phyloP scores from a whole-genome alignment of 495 filamentous ascomycete species.

The Elaphomyces granulatus region DNA sequence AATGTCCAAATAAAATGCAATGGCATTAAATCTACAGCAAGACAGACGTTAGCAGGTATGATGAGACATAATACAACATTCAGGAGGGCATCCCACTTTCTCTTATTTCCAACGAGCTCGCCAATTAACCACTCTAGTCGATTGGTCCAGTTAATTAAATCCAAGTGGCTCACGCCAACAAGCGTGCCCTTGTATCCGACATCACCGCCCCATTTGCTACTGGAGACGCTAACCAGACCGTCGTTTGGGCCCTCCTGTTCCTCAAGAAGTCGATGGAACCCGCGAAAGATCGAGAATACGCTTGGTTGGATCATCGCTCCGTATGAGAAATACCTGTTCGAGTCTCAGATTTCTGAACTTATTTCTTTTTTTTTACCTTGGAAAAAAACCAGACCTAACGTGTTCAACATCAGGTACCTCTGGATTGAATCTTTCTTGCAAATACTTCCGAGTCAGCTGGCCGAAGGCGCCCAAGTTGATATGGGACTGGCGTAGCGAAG shows the following conservation, averaged over 20 bases:
- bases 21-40: constrained; percentile 90
- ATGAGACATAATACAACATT: too few species aligned
- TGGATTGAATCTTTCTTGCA: constrained; percentile 71
- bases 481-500: neutral
- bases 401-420: constrained; percentile 53
- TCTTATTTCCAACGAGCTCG: constrained; percentile 50
- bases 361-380: neutral
- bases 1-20: constrained; percentile 89
- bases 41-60: constrained; percentile 2
- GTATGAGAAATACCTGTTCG: constrained; percentile 68
- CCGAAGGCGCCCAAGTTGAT: constrained; percentile 34
- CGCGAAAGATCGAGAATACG: constrained; percentile 59
- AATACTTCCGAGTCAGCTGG: constrained; percentile 72
- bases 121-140: constrained; percentile 56
- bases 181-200: constrained; percentile 71
- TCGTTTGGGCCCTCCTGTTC: constrained; percentile 73
- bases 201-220: constrained; percentile 67
- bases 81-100: constrained; percentile 37
- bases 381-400: constrained; percentile 35
- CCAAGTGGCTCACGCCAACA: constrained; percentile 75
- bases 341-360: too few species aligned
- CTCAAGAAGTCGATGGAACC: constrained; percentile 56
- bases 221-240: constrained; percentile 78
- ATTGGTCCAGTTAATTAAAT: constrained; percentile 95
- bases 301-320: constrained; percentile 58